A percentile compares a stretch with the other conserved stretches of the same genome.
Evolutionary conservation across 106 monocot genomes (phyloP).

Genomic region (Dendrobium chrysotoxum): DNA sequence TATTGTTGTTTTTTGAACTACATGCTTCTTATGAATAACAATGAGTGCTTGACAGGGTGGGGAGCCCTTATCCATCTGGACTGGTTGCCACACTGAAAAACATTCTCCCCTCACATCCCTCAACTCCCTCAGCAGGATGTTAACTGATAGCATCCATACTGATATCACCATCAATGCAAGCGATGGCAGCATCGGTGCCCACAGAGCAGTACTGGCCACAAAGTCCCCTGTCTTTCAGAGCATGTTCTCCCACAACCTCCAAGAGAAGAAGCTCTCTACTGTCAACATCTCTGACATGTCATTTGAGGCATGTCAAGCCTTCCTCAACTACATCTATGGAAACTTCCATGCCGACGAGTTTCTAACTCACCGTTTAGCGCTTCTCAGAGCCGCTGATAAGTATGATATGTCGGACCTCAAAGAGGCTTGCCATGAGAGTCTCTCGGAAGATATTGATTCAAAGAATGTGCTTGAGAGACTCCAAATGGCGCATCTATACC

Average conservation of each 20-base stretch:
- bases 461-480: slow-evolving; percentile 89
- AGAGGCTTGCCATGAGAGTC: slow-evolving; percentile 84
- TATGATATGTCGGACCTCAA: slow-evolving; percentile 77
- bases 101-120: slow-evolving; percentile 38
- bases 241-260: slow-evolving; percentile 86
- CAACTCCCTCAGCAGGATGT: slow-evolving; percentile 52
- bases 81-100: slow-evolving; percentile 25
- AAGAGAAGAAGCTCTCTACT: slow-evolving; percentile 66
- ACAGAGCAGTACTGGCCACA: slow-evolving; percentile 78
- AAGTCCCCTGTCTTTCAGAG: slow-evolving; percentile 69
- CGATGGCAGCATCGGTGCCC: slow-evolving; percentile 55
- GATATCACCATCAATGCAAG: slow-evolving; percentile 74
- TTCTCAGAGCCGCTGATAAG: slow-evolving; percentile 72
- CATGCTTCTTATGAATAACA: too few species aligned
- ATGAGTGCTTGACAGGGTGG: slow-evolving; percentile 33
- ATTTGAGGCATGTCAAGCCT: slow-evolving; percentile 51
- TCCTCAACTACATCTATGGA: slow-evolving; percentile 84
- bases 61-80: slow-evolving; percentile 76
- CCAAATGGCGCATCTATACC: slow-evolving; percentile 52
- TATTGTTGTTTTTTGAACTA: too few species aligned
- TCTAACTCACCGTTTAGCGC: slow-evolving; percentile 50
- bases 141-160: slow-evolving; percentile 58
- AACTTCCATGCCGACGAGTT: slow-evolving; percentile 52
- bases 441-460: slow-evolving; percentile 62
- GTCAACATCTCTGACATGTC: slow-evolving; percentile 91